phyloP scores from a whole-genome alignment of 2,329 filamentous ascomycete genomes.

The Ambrosiella cleistominuta region DNA sequence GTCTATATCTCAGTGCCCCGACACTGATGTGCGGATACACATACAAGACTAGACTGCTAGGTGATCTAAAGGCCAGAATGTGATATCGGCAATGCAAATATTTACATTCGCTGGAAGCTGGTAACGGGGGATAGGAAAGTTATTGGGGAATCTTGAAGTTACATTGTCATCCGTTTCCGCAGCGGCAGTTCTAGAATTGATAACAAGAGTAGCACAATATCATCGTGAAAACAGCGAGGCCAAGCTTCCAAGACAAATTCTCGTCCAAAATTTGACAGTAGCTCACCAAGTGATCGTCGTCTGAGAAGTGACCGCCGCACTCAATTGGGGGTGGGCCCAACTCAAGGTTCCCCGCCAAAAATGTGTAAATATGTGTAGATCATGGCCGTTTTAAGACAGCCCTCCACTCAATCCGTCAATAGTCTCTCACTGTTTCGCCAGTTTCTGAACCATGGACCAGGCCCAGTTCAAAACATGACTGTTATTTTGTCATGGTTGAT shows the following conservation, averaged over 20 bases:
- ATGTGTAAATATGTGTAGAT: neutral
- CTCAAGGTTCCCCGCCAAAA: neutral
- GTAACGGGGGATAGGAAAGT: too few relatives aligned
- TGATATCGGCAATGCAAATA: too few relatives aligned
- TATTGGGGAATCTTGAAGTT: too few relatives aligned
- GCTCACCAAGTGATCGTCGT: neutral
- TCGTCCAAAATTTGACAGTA: neutral
- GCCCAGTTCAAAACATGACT: neutral
- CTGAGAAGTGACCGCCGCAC: neutral
- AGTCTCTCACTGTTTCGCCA: neutral
- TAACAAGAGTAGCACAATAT: neutral
- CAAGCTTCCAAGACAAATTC: neutral
- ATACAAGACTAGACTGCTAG: too few relatives aligned
- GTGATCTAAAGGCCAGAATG: too few relatives aligned
- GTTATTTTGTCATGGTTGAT: neutral
- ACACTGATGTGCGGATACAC: too few relatives aligned
- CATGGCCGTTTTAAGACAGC: neutral
- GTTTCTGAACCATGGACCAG: neutral
- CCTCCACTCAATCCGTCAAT: neutral
- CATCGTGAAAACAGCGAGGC: neutral
- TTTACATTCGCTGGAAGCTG: too few relatives aligned
- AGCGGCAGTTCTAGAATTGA: too few relatives aligned
- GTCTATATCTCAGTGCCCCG: neutral
- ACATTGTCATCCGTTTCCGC: too few relatives aligned
- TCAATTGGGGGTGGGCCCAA: neutral